Conservation (phyloP, 1,284 basidiomycete genomes). For the Cryptococcus jaspeensis region DNA sequence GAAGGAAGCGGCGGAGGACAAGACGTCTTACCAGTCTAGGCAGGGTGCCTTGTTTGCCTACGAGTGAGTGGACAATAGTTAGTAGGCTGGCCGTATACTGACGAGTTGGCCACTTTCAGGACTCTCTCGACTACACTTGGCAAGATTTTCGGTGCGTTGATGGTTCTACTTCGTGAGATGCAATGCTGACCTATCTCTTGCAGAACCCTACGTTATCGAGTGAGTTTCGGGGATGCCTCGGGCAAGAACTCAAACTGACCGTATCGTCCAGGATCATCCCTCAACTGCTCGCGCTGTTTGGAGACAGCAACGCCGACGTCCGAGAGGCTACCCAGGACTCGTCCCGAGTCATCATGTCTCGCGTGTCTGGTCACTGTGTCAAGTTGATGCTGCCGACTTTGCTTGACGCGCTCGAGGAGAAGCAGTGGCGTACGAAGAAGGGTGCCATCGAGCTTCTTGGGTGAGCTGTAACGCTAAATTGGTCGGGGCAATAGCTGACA, state of each 20-base stretch:
- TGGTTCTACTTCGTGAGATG: neutral
- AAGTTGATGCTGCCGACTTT: constrained; percentile 92
- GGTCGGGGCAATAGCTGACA: constrained; percentile 2
- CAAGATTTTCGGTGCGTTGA: constrained; percentile 36
- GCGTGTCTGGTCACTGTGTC: constrained; percentile 87
- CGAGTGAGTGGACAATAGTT: constrained; percentile 54
- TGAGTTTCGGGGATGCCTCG: neutral
- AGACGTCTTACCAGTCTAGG: constrained; percentile 78
- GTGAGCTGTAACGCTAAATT: constrained; percentile 8
- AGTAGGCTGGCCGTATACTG: too few species aligned
- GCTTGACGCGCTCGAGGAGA: constrained; percentile 90
- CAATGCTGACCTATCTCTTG: neutral
- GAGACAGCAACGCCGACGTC: constrained; percentile 86
- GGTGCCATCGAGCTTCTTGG: constrained; percentile 96
- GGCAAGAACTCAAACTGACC: neutral
- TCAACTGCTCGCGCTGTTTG: constrained; percentile 81
- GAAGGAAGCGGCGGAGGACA: constrained; percentile 79
- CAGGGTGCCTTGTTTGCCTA: constrained; percentile 96
- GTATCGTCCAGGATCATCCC: constrained; percentile 63
- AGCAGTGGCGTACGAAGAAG: constrained; percentile 99
- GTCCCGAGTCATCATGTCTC: constrained; percentile 90
- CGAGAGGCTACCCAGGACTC: constrained; percentile 94
- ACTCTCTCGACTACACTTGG: constrained; percentile 82
- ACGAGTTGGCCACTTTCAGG: constrained; percentile 23
- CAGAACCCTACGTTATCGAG: constrained; percentile 80